Conservation (phyloP, 306 rosid species). For the Pueraria montana region DNA sequence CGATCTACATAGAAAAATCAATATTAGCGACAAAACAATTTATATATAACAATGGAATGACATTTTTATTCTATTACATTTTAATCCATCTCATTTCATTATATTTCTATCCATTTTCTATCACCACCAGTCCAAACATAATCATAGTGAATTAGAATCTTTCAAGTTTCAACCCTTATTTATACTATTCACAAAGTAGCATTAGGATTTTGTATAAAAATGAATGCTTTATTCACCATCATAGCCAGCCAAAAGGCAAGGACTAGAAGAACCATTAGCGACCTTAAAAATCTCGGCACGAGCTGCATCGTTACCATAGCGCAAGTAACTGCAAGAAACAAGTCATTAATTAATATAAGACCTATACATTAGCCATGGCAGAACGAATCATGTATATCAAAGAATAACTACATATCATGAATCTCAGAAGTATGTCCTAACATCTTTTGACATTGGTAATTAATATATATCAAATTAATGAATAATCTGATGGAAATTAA, state of each 20-base stretch:
- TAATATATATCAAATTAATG: too few species aligned
- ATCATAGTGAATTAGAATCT: too few species aligned
- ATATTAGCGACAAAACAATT: neutral
- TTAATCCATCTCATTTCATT: too few species aligned
- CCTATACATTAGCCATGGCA: neutral
- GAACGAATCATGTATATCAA: neutral
- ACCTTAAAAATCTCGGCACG: slow-evolving; percentile 80
- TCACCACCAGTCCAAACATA: too few species aligned
- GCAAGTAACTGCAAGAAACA: slow-evolving; percentile 70
- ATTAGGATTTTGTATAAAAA: neutral
- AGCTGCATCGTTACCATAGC: slow-evolving; percentile 73
- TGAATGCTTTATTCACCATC: slow-evolving; percentile 60
- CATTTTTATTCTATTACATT: too few species aligned
- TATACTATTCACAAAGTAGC: too few species aligned
- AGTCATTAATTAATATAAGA: neutral
- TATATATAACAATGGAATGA: neutral
- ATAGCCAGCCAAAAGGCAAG: slow-evolving; percentile 78
- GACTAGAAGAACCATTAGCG: slow-evolving; percentile 59
- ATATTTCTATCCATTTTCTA: too few species aligned
- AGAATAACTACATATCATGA: too few species aligned
- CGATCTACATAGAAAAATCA: too few species aligned
- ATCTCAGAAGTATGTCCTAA: too few species aligned
- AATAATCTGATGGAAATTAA: neutral
- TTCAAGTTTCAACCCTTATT: too few species aligned
- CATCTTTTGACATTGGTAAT: too few species aligned